Conservation (phyloP, 768 basidiomycete genomes). For the Lepiota venenata region DNA sequence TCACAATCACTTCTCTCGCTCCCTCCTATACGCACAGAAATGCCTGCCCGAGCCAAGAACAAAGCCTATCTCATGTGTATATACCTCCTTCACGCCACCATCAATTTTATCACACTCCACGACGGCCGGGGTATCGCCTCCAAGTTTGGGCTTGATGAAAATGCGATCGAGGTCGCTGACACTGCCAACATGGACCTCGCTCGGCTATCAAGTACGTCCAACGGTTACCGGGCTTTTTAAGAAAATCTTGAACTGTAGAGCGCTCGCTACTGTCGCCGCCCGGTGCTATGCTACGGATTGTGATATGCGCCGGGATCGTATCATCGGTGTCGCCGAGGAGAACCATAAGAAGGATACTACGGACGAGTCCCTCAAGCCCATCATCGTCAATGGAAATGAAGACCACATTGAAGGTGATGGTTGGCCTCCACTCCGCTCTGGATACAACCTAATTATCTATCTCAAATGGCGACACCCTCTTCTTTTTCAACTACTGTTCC, state of each 20-base stretch:
- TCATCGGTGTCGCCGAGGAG: constrained; percentile 65
- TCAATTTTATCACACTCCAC: constrained; percentile 43
- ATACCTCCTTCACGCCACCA: background rate
- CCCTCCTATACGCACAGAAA: background rate
- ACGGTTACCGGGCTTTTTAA: constrained; percentile 75
- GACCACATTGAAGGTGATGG: constrained; percentile 78
- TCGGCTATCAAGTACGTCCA: constrained; percentile 77
- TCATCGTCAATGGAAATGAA: constrained; percentile 78
- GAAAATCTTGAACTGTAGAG: constrained; percentile 74
- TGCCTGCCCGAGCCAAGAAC: constrained; percentile 54
- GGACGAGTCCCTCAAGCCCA: constrained; percentile 95
- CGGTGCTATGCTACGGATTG: constrained; percentile 97
- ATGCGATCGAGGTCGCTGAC: constrained; percentile 82
- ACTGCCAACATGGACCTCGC: constrained; percentile 89
- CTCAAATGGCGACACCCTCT: constrained; percentile 81
- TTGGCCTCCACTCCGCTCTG: constrained; percentile 1
- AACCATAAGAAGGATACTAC: constrained; percentile 85
- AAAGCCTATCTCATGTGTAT: constrained; percentile 89
- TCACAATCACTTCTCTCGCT: background rate
- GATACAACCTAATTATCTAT: background rate
- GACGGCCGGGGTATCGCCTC: constrained; percentile 92
- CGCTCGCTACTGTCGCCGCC: constrained; percentile 82
- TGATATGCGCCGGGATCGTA: constrained; percentile 93
- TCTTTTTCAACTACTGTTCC: constrained; percentile 97
- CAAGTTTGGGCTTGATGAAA: constrained; percentile 69